These are phyloP conservation scores for Mycena epipterygia DNA, from an alignment of 768 basidiomycete genomes.

Conservation along the genomic window DNA sequence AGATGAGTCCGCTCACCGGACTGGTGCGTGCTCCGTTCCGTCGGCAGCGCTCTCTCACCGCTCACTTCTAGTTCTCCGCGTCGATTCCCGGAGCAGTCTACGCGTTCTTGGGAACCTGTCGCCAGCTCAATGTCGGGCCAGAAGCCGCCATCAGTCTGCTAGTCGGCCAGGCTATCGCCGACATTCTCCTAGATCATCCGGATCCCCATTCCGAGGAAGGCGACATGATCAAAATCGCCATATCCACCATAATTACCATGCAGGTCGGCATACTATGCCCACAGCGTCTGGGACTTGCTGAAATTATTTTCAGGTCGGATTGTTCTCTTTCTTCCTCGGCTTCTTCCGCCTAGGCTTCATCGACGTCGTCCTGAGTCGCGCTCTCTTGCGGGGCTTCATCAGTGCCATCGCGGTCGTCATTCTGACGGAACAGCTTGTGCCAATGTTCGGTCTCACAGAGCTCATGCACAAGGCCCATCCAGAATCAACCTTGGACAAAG, in stretches of 20 bases:
- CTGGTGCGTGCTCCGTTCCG: constrained; percentile 64
- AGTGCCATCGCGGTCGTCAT: constrained; percentile 90
- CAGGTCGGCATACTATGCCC: constrained; percentile 66
- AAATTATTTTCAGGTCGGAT: constrained; percentile 69
- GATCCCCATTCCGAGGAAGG: constrained; percentile 59
- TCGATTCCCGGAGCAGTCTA: constrained; percentile 91
- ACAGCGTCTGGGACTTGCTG: background rate
- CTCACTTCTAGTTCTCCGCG: constrained; percentile 74
- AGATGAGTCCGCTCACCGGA: constrained; percentile 87
- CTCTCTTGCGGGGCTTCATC: constrained; percentile 89
- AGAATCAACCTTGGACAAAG: constrained; percentile 81
- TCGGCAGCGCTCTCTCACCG: background rate
- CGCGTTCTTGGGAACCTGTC: constrained; percentile 89
- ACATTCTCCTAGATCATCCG: constrained; percentile 65
- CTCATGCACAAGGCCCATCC: constrained; percentile 70
- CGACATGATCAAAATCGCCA: constrained; percentile 71
- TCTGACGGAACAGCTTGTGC: constrained; percentile 86
- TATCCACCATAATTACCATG: constrained; percentile 86
- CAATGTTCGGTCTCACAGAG: constrained; percentile 86
- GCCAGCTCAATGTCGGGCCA: constrained; percentile 86
- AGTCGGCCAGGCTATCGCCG: constrained; percentile 87
- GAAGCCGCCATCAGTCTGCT: constrained; percentile 91
- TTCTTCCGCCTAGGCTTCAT: constrained; percentile 92
- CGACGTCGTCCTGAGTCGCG: constrained; percentile 92
- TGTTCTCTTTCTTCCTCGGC: constrained; percentile 89